Evolutionary conservation across 192 early-diverging fungal species (phyloP), one percentile per base, ranked within the genome.

Genomic region (Physocladia obscura): DNA sequence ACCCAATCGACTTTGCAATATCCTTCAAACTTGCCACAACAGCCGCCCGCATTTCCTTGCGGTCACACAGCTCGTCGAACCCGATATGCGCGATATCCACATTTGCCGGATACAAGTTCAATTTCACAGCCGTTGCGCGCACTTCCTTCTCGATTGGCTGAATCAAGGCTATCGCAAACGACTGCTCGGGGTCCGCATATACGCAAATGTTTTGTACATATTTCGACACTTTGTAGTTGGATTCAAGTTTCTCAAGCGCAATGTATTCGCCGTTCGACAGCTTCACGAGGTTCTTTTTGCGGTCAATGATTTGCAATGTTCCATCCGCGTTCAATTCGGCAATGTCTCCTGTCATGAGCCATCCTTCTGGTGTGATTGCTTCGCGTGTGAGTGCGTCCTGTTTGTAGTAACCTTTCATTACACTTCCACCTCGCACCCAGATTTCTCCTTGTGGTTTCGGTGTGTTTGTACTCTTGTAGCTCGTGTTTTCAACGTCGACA

Each of bases 281-380:
- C 79, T 96, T 98, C 64, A 98, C 90, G 51, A 98, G 84, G 78
- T 97, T 98, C n/a, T n/a, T n/a, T n/a, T n/a, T n/a, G n/a, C n/a
- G n/a, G n/a, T n/a, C n/a, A n/a, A n/a, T n/a, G n/a, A 84, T 94
- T 94, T 82, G 74, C 30, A 97, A 68, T 34, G 88, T 87, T 36
- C 94, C 94, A 61, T 90, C 89, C 2, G 81, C 74, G 50, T 85
- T 79, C 89, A 89, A 91, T 82, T 92, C 88, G 51, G 87, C 96
- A 69, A 98, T 90, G 78, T 94, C 94, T 48, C 94, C 94, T n/a
- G 93, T 95, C 76, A 79, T 84, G 48, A 97, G 72, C 94, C 94
- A 97, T 32, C 90, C 90, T 70, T 93, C 93, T 21, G 65, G 76
- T 13, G 87, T 90, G 31, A 94, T 61, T 0, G 82, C 80, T 47